phyloP scores from a whole-genome alignment of 495 filamentous ascomycete species.

The Ramalina peruviana region DNA sequence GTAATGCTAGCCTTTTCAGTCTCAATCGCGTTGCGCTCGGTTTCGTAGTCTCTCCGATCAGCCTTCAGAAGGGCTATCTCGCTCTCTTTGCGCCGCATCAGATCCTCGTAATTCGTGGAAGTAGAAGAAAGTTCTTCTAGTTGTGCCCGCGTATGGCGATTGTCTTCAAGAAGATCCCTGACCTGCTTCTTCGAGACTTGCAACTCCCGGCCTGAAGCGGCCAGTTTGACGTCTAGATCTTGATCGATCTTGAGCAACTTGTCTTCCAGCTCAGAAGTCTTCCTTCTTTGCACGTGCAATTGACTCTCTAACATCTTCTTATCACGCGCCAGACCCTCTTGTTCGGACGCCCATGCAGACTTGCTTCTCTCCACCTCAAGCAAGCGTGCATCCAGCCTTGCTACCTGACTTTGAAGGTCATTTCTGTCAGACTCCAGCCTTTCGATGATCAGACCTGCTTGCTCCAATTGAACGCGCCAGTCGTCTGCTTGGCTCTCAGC shows the following conservation, averaged over 20 bases:
- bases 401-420: conserved; percentile 49
- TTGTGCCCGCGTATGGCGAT: conserved; percentile 71
- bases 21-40: conserved; percentile 63
- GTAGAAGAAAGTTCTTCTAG: conserved; percentile 78
- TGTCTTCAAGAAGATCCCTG: conserved; percentile 65
- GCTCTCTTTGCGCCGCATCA: conserved; percentile 85
- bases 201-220: conserved; percentile 68
- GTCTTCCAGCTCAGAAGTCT: conserved; percentile 72
- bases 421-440: conserved; percentile 75
- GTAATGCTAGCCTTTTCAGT: conserved; percentile 54
- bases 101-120: conserved; percentile 86
- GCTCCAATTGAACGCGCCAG: conserved; percentile 71
- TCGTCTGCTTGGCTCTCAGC: conserved; percentile 73
- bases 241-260: conserved; percentile 78
- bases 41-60: conserved; percentile 65
- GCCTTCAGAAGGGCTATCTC: conserved; percentile 73
- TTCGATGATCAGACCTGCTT: conserved; percentile 75
- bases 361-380: conserved; percentile 50
- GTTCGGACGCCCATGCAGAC: conserved; percentile 53
- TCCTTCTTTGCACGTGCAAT: conserved; percentile 76
- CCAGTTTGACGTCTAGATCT: conserved; percentile 77
- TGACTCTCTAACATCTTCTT: conserved; percentile 89
- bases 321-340: conserved; percentile 63
- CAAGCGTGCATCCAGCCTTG: conserved; percentile 53
- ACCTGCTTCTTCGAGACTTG: conserved; percentile 55